A percentile compares a stretch with the other conserved stretches of the same genome.
These are phyloP conservation scores for Lycium ferocissimum DNA, from an alignment of 257 asterid genomes.

Conservation along the genomic window DNA sequence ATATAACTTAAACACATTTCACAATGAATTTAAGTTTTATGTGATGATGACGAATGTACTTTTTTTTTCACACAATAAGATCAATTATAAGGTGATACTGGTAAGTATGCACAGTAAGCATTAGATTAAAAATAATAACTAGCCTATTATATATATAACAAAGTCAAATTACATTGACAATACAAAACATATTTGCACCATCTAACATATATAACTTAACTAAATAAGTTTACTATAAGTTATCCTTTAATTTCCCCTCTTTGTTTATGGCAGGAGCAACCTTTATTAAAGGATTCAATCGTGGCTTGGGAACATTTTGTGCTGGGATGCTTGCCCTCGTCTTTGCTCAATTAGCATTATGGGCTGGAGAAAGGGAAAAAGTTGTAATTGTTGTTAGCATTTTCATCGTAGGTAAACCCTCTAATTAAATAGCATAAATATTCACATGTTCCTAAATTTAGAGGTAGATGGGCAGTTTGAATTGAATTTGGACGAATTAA, in stretches of 20 bases:
- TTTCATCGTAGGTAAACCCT: conserved; percentile 49
- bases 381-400: conserved; percentile 54
- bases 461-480: not conserved
- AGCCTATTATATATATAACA: too few relatives aligned
- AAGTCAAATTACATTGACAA: too few relatives aligned
- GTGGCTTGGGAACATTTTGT: conserved; percentile 65
- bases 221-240: not conserved
- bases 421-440: not conserved
- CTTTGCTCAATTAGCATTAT: conserved; percentile 50
- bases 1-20: too few relatives aligned
- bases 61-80: too few relatives aligned
- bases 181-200: not conserved
- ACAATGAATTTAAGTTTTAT: too few relatives aligned
- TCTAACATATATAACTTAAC: not conserved
- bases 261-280: conserved; percentile 54
- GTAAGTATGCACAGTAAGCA: too few relatives aligned
- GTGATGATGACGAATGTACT: too few relatives aligned
- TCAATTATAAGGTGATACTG: too few relatives aligned
- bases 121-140: too few relatives aligned
- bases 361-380: conserved; percentile 51
- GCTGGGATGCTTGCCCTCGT: conserved; percentile 66
- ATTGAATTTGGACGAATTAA: not conserved
- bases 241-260: not conserved
- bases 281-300: conserved; percentile 69
- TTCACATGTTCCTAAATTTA: not conserved